phyloP scores from a whole-genome alignment of 2,329 filamentous ascomycete genomes.

The Phoma sp. region DNA sequence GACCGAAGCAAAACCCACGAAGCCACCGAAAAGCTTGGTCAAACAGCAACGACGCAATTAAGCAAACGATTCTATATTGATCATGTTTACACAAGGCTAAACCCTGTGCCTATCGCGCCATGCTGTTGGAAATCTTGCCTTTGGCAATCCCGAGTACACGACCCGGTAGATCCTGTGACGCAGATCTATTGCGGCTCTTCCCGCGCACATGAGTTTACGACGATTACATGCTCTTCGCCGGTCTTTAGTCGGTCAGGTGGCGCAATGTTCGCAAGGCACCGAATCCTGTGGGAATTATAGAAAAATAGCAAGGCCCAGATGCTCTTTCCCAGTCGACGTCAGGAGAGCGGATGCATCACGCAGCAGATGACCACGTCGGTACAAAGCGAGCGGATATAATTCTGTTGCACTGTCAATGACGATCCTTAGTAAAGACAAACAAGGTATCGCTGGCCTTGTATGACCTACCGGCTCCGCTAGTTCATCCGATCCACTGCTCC shows the following conservation, averaged over 20 bases:
- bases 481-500: background rate
- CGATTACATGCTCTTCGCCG: background rate
- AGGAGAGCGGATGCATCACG: too few species aligned
- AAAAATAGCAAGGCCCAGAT: too few species aligned
- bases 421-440: background rate
- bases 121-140: background rate
- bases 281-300: too few species aligned
- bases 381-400: background rate
- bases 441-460: background rate
- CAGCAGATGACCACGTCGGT: background rate
- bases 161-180: slow-evolving; percentile 1
- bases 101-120: slow-evolving; percentile 4
- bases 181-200: slow-evolving; percentile 2
- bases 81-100: background rate
- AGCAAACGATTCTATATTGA: background rate
- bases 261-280: too few species aligned
- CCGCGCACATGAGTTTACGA: background rate
- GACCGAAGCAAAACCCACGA: slow-evolving; percentile 1
- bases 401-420: background rate
- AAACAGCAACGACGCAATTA: background rate
- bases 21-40: background rate
- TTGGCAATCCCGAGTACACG: background rate
- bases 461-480: background rate
- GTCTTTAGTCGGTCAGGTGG: background rate
- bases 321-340: too few species aligned